These are phyloP conservation scores for Hylodesmum podocarpum DNA, from an alignment of 306 rosid genomes.

Conservation along the genomic window DNA sequence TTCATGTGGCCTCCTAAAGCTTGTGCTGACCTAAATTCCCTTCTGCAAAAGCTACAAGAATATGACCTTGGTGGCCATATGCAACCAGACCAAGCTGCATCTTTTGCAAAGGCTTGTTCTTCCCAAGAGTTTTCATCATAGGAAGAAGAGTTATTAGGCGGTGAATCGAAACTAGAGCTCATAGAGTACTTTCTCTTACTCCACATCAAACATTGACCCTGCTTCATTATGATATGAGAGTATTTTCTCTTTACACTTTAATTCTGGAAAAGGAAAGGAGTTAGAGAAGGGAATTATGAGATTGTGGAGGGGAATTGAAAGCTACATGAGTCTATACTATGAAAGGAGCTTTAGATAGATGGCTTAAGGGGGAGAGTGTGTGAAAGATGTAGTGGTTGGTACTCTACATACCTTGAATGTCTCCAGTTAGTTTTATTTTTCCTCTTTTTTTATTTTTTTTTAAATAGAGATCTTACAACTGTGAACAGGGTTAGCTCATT, in stretches of 20 bases:
- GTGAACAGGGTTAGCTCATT: too few species aligned
- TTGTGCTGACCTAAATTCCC: conserved; percentile 87
- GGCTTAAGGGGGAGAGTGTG: conserved; percentile 27
- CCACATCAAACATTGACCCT: conserved; percentile 54
- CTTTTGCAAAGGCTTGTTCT: conserved; percentile 85
- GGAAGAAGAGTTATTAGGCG: conserved; percentile 11
- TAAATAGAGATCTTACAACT: too few species aligned
- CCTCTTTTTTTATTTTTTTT: too few species aligned
- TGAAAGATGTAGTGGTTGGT: conserved; percentile 57
- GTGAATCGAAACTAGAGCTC: conserved; percentile 24
- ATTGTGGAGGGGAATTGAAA: conserved; percentile 6
- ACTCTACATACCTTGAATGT: conserved; percentile 45
- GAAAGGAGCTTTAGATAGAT: conserved; percentile 11
- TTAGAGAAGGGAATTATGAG: background rate
- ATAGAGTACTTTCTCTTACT: conserved; percentile 50
- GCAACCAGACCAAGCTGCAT: conserved; percentile 63
- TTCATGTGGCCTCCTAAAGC: conserved; percentile 94
- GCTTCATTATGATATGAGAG: conserved; percentile 44
- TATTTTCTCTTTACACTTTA: background rate
- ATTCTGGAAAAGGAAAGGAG: background rate
- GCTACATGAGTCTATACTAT: conserved; percentile 24
- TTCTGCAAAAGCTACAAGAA: conserved; percentile 77
- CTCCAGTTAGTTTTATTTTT: too few species aligned
- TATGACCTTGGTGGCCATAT: conserved; percentile 89
- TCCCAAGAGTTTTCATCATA: conserved; percentile 69